Conservation (phyloP, 1,284 basidiomycete species). For the Rhodofomes roseus region DNA sequence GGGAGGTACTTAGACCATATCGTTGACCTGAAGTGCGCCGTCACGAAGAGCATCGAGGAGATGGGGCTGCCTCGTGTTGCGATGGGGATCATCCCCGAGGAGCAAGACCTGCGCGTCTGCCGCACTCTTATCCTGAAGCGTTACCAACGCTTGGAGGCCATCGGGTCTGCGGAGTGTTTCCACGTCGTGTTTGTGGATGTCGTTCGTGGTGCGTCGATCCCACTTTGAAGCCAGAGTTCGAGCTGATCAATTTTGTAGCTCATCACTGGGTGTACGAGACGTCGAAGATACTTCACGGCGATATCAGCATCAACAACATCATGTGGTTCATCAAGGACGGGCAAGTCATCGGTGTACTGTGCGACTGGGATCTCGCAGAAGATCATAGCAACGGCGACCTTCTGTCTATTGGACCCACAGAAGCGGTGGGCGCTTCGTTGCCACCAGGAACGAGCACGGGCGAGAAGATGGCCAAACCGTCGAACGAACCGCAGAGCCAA, state of each 20-base stretch:
- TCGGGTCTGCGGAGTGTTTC: background rate
- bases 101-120: background rate
- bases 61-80: slow-evolving; percentile 1
- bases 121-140: background rate
- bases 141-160: background rate
- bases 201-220: background rate
- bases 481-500: background rate
- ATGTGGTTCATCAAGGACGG: slow-evolving; percentile 17
- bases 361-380: background rate
- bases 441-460: background rate
- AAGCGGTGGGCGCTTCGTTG: background rate
- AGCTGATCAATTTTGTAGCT: background rate
- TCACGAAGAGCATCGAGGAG: background rate
- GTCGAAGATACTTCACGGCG: slow-evolving; percentile 18
- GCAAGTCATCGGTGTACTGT: slow-evolving; percentile 14
- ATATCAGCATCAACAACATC: slow-evolving; percentile 26
- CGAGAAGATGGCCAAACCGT: background rate
- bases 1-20: background rate
- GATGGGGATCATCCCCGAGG: background rate
- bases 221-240: too few relatives aligned
- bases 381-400: background rate
- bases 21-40: slow-evolving; percentile 1
- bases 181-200: background rate
- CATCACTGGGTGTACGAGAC: slow-evolving; percentile 8
- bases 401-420: too few relatives aligned